Evolutionary conservation across 176 grass and related monocot species (phyloP).

Genomic region (Paspalum vaginatum): DNA sequence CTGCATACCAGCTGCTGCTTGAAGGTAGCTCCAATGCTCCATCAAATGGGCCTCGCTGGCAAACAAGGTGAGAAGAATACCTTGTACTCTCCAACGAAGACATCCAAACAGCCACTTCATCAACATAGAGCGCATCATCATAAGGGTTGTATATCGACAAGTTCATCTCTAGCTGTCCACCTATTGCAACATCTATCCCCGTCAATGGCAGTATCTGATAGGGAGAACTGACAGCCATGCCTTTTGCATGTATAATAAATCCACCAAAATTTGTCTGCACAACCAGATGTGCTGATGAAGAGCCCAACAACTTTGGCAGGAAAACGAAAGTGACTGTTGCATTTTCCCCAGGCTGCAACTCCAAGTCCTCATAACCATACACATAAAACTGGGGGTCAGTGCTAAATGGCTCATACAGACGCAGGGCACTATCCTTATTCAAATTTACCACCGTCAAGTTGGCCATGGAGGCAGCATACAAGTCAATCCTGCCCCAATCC

Average conservation of each 20-base stretch:
- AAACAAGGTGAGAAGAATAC: constrained; percentile 75
- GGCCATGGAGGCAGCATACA: constrained; percentile 71
- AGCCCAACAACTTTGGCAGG: constrained; percentile 77
- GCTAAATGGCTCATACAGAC: constrained; percentile 74
- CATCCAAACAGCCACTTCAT: constrained; percentile 84
- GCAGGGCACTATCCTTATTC: constrained; percentile 62
- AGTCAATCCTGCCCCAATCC: constrained; percentile 71
- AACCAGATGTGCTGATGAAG: constrained; percentile 71
- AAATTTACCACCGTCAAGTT: constrained; percentile 71
- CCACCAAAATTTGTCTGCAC: constrained; percentile 91
- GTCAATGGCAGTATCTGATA: constrained; percentile 76
- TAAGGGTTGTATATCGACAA: constrained; percentile 85
- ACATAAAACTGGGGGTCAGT: constrained; percentile 88
- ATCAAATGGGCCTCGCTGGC: constrained; percentile 46
- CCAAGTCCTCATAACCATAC: constrained; percentile 67
- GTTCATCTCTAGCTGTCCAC: constrained; percentile 65
- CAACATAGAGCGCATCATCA: constrained; percentile 69
- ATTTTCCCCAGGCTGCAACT: constrained; percentile 71
- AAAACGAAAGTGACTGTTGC: constrained; percentile 72
- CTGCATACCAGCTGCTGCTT: constrained; percentile 62
- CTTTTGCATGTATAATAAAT: constrained; percentile 89
- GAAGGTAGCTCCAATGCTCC: constrained; percentile 43
- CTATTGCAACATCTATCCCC: constrained; percentile 54
- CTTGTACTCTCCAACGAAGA: constrained; percentile 61
- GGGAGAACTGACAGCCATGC: constrained; percentile 60